Base-by-base conservation (phyloP, 495 filamentous ascomycete species). In the Rhypophila decipiens region DNA sequence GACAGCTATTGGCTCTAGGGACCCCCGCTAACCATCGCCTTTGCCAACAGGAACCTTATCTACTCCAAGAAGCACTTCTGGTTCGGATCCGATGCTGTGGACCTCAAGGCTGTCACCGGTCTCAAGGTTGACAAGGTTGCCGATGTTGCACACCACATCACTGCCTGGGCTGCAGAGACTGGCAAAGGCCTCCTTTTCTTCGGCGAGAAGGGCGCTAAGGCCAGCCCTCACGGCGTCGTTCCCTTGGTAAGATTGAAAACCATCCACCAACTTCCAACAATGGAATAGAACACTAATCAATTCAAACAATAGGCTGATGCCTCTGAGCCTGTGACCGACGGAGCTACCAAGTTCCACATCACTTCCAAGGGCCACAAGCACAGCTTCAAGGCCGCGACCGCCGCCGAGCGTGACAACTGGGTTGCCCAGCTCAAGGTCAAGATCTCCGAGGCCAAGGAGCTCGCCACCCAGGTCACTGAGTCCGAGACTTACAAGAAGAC, bases 141-240 rank as follows among this genome's bases (percentile, higher is more conserved):
- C 33, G 83, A 86, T 12, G 68, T 84, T 50, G 85, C 85, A 52
- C 83, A 91, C 70, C 79, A 86, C 42, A 85, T 81, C 55, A 84
- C 80, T 56, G 84, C 93, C 35, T 95, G 94, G 85, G 88, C 90
- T 46, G 82, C 76, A 51, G 80, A 94, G 72, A 97, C 93, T 49
- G 90, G 93, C 60, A 96, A 94, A 78, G 93, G 93, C 68, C 84
- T 98, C 5, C 72, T 96, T 27, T 95, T 93, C 76, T 88, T 87
- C 68, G 80, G 82, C 67, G 64, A 67, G 59, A 96, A 96, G 84
- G 79, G 85, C 45, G 82, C 90, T 66, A 95, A 91, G 81, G 71
- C 73, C 38, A 79, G 75, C 39, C 90, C 90, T 24, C 75, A 80
- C 50, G 86, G 87, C 46, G 85, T 90, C 53, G 80, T 96, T 66